Percentiles rank a stretch among this genome's conserved stretches.
Evolutionary conservation across 2,329 filamentous ascomycete genomes (phyloP).

Genomic region (Arthrocladium fulminans): DNA sequence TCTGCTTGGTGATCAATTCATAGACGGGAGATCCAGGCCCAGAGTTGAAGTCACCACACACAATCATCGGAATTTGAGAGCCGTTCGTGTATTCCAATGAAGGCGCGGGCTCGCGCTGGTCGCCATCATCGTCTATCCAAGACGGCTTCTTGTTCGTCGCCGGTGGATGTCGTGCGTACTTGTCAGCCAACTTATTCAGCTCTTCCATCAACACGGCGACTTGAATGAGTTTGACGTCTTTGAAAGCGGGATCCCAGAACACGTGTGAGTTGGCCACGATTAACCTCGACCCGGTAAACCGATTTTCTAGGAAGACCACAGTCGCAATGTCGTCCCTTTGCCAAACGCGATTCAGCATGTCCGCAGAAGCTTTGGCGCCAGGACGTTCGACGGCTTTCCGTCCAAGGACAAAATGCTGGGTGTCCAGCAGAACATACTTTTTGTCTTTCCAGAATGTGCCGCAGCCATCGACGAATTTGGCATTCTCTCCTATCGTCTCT

Average conservation of each 20-base stretch:
- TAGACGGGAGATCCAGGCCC: constrained; percentile 80
- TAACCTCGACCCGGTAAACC: constrained; percentile 76
- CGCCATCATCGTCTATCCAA: constrained; percentile 46
- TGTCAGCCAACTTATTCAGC: constrained; percentile 74
- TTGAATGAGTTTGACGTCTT: constrained; percentile 94
- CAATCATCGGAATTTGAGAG: constrained; percentile 78
- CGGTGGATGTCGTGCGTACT: constrained; percentile 69
- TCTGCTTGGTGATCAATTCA: constrained; percentile 75
- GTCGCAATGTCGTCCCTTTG: constrained; percentile 95
- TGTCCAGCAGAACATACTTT: constrained; percentile 90
- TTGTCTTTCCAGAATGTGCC: constrained; percentile 93
- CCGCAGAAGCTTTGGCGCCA: constrained; percentile 94
- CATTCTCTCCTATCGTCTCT: constrained; percentile 84
- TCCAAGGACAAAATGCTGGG: constrained; percentile 86
- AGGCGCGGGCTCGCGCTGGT: constrained; percentile 59
- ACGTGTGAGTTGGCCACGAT: constrained; percentile 92
- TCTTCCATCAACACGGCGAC: constrained; percentile 92
- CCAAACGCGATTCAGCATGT: constrained; percentile 98
- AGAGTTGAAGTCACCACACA: constrained; percentile 97
- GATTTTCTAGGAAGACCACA: constrained; percentile 85
- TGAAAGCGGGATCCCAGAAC: constrained; percentile 84
- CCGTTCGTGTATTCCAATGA: constrained; percentile 80
- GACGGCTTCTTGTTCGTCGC: constrained; percentile 66
- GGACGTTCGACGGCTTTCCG: constrained; percentile 87
- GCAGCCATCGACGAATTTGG: constrained; percentile 85